phyloP scores from a whole-genome alignment of 2,329 filamentous ascomycete species.

The Juglanconis sp. region DNA sequence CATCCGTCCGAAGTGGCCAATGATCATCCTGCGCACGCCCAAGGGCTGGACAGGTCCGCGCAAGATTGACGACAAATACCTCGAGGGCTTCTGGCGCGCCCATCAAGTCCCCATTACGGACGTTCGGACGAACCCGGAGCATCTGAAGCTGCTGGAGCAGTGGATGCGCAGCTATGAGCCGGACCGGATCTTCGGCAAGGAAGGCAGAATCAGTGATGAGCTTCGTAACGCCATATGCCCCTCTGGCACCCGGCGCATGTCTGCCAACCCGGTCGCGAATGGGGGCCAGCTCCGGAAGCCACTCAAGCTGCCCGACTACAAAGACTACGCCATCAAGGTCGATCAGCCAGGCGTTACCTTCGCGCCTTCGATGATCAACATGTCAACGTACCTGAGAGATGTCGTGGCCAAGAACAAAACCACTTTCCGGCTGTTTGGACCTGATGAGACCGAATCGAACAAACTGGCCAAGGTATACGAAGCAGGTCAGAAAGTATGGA shows the following conservation, averaged over 20 bases:
- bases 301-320: constrained; percentile 68
- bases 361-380: constrained; percentile 66
- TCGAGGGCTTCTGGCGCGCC: constrained; percentile 75
- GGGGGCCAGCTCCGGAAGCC: constrained; percentile 66
- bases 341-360: constrained; percentile 56
- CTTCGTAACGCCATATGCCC: constrained; percentile 61
- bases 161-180: constrained; percentile 79
- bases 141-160: constrained; percentile 65
- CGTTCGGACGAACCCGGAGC: constrained; percentile 60
- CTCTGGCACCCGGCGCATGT: constrained; percentile 66
- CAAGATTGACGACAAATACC: constrained; percentile 66
- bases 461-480: constrained; percentile 71
- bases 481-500: constrained; percentile 75
- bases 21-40: constrained; percentile 73
- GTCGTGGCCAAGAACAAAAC: constrained; percentile 61
- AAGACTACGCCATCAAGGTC: constrained; percentile 61
- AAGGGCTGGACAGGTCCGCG: constrained; percentile 79
- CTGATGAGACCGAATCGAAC: constrained; percentile 79
- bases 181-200: constrained; percentile 64
- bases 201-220: constrained; percentile 61
- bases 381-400: constrained; percentile 65
- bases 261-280: constrained; percentile 72
- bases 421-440: constrained; percentile 74
- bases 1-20: constrained; percentile 71
- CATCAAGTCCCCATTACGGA: constrained; percentile 77